These are phyloP conservation scores for Fallopia convolvulus DNA, from an alignment of 148 eudicot genomes.

Conservation along the genomic window DNA sequence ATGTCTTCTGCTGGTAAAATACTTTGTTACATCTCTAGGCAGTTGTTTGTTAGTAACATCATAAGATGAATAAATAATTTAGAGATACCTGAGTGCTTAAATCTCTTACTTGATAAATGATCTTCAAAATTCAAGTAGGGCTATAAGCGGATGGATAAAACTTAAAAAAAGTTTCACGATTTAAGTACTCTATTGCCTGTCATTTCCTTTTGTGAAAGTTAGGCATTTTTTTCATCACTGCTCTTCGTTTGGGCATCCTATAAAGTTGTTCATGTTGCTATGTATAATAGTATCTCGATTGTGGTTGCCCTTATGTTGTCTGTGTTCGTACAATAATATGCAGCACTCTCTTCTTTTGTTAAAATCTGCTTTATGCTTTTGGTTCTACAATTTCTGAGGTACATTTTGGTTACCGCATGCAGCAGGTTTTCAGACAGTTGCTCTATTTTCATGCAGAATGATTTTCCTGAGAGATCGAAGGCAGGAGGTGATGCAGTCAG, in stretches of 20 bases:
- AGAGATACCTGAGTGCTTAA: background rate
- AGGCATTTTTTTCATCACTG: background rate
- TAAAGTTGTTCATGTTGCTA: background rate
- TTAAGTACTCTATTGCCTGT: background rate
- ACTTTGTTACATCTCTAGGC: background rate
- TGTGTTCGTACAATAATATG: background rate
- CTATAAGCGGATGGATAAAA: background rate
- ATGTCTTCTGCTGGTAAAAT: background rate
- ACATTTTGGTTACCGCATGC: slow-evolving; percentile 84
- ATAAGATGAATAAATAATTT: background rate
- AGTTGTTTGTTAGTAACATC: background rate
- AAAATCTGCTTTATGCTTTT: slow-evolving; percentile 23
- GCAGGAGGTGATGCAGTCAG: slow-evolving; percentile 36
- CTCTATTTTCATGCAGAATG: slow-evolving; percentile 99
- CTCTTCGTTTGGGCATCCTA: background rate
- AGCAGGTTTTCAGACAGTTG: slow-evolving; percentile 99
- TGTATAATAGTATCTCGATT: background rate
- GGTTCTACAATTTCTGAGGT: slow-evolving; percentile 58
- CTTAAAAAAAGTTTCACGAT: background rate
- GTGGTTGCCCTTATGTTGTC: background rate
- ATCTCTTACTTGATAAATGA: background rate
- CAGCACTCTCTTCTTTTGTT: slow-evolving; percentile 8
- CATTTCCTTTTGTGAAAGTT: background rate
- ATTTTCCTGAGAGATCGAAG: slow-evolving; percentile 47
- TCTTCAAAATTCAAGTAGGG: background rate